Base-by-base conservation (phyloP, 2,329 filamentous ascomycete species). In the Aspergillus sp. region DNA sequence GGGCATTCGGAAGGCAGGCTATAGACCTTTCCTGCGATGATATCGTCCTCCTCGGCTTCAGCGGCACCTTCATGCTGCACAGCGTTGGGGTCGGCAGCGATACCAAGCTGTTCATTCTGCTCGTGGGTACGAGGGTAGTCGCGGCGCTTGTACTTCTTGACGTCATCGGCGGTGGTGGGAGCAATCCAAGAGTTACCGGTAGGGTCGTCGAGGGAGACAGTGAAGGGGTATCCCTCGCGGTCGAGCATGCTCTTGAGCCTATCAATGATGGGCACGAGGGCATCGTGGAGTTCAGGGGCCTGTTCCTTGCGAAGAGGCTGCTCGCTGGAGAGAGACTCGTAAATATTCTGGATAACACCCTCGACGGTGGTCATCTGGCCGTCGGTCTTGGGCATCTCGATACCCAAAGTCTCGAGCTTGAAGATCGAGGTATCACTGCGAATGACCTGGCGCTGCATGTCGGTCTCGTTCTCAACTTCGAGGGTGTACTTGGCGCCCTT, bases 181-280 rank as follows among this genome's bases (percentile, higher is more conserved):
- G 96, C 90, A 70, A 99, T 96, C 84, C 93, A 98, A 2, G 92
- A 96, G 82, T 99, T 99, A 57, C 95, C 95, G 0, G 93, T 90
- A 2, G 91, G 90, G 74, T 99, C 95, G 73, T 99, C 92, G 51
- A 97, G 82, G 42, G 87, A 89, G 52, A 99, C 79, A 54, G 91
- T 90, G 83, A 99, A 97, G 23, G 95, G 95, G 73, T 96, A 93
- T 6, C 84, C 83, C 27, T 88, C 83, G 53, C 92, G 90, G 2
- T 85, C 84, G 8, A 96, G 78, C 87, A 98, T 96, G 58, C 88
- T 85, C 61, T 86, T 84, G 13, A 92, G 84, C 67, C 88, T 90
- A 48, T 84, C 76, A 62, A 98, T 89, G 54, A 98, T 85, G 52
- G 87, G 86, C 62, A 88, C 87, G 21, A 99, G 82, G 75, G 96